A percentile compares a stretch with the other conserved stretches of the same genome.
Conservation (phyloP, 345 rosid species). For the Camelina hispida region DNA sequence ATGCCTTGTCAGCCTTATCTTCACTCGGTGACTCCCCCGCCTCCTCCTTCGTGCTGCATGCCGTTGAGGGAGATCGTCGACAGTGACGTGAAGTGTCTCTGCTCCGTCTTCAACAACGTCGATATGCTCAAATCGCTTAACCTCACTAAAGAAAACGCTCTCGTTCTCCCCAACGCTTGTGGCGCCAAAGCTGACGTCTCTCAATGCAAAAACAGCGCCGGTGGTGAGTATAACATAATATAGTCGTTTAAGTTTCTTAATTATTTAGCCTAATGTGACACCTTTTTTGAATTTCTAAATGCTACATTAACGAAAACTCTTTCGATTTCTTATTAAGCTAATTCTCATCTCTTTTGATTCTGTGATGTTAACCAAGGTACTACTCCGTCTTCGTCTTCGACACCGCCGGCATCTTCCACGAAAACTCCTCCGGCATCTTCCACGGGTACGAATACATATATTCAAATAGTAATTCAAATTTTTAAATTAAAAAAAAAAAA, state of each 20-base stretch:
- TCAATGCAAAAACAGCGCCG: constrained; percentile 47
- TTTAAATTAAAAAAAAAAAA: too few relatives aligned
- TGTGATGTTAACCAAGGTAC: constrained; percentile 27
- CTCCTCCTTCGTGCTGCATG: constrained; percentile 56
- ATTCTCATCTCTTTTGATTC: background rate
- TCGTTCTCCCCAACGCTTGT: constrained; percentile 58
- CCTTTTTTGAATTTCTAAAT: background rate
- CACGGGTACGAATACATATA: constrained; percentile 19
- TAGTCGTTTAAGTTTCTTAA: background rate
- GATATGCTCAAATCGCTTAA: constrained; percentile 48
- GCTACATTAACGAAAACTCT: background rate
- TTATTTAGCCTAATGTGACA: background rate
- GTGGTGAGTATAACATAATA: constrained; percentile 41
- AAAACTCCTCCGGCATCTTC: constrained; percentile 40
- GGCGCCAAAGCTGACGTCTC: constrained; percentile 54
- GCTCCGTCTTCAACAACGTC: constrained; percentile 49
- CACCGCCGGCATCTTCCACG: constrained; percentile 34
- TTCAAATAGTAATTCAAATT: too few relatives aligned
- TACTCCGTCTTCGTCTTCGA: constrained; percentile 38
- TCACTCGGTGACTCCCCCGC: constrained; percentile 37
- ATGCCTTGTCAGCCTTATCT: constrained; percentile 62
- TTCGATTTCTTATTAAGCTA: background rate
- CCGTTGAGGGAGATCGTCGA: constrained; percentile 52
- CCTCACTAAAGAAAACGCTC: constrained; percentile 53
- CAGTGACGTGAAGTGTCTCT: constrained; percentile 52